Percentiles rank a stretch among this genome's conserved stretches.
Evolutionary conservation across 768 basidiomycete species (phyloP).

Genomic region (Tulasnella sp.): DNA sequence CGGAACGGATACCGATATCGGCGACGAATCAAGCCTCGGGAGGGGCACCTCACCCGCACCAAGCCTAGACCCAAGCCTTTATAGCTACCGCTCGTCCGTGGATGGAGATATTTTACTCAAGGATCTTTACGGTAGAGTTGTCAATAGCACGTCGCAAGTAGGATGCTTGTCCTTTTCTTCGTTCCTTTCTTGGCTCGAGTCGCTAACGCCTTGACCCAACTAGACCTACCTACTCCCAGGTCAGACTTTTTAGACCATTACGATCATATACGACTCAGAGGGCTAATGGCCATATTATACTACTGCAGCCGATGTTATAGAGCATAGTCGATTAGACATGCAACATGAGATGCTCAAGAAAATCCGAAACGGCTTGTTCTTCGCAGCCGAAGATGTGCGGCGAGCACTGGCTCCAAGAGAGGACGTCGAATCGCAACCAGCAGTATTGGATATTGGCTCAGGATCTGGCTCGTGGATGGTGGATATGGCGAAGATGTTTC

Average conservation of each 20-base stretch:
- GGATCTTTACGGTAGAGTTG: constrained; percentile 22
- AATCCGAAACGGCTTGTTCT: constrained; percentile 19
- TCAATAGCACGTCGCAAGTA: constrained; percentile 25
- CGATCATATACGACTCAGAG: neutral
- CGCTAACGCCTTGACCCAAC: neutral
- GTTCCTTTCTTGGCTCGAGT: neutral
- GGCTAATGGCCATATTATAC: neutral
- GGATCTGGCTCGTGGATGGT: constrained; percentile 18
- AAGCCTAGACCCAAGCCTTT: constrained; percentile 3
- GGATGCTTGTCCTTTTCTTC: neutral
- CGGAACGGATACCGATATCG: neutral
- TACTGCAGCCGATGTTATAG: constrained; percentile 10
- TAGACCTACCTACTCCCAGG: neutral
- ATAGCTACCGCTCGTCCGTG: constrained; percentile 25
- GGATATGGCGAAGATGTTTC: constrained; percentile 20
- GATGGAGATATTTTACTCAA: constrained; percentile 21
- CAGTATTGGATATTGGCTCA: constrained; percentile 19
- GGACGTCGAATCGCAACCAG: neutral
- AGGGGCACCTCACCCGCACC: neutral
- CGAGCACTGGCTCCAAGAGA: constrained; percentile 18
- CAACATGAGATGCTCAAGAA: constrained; percentile 19
- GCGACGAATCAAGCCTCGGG: neutral
- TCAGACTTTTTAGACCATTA: neutral
- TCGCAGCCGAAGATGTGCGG: neutral
- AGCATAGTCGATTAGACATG: constrained; percentile 20